Evolutionary conservation across 805 yeast genomes (phyloP).

Genomic region (Diddensiella caesifluorescens): DNA sequence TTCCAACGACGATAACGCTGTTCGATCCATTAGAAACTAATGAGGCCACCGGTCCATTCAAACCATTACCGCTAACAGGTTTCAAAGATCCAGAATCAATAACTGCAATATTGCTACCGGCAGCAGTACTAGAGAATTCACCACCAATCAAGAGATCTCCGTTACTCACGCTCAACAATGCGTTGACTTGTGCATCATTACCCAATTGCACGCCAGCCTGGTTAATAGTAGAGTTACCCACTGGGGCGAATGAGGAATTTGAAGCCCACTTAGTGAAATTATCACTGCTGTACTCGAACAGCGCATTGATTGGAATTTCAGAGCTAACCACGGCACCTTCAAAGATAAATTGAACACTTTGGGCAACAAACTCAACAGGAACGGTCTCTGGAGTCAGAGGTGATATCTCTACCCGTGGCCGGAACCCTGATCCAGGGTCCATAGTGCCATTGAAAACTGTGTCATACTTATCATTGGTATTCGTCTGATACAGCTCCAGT

Average conservation of each 20-base stretch:
- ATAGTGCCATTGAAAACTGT: conserved; percentile 65
- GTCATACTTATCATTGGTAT: conserved; percentile 76
- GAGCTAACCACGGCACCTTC: conserved; percentile 11
- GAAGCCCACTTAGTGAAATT: conserved; percentile 49
- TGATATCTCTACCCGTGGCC: conserved; percentile 43
- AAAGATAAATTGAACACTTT: conserved; percentile 46
- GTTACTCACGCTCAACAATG: conserved; percentile 31
- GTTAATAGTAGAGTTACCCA: conserved; percentile 47
- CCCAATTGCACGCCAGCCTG: conserved; percentile 35
- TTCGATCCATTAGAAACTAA: conserved; percentile 31
- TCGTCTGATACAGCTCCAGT: conserved; percentile 69
- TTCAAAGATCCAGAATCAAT: conserved; percentile 10
- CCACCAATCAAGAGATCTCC: conserved; percentile 48
- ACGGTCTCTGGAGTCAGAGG: conserved; percentile 27
- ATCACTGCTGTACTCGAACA: conserved; percentile 72
- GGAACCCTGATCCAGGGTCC: conserved; percentile 35
- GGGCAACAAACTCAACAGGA: conserved; percentile 61
- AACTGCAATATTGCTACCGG: conserved; percentile 10
- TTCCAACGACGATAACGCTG: conserved; percentile 44
- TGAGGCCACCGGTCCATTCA: conserved; percentile 36
- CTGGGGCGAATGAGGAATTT: conserved; percentile 28
- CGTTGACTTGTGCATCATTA: conserved; percentile 38
- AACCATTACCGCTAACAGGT: conserved; percentile 34
- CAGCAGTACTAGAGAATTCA: conserved; percentile 32
- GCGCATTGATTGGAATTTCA: conserved; percentile 49